phyloP scores from a whole-genome alignment of 1,284 basidiomycete genomes.

The Irpex sp. region DNA sequence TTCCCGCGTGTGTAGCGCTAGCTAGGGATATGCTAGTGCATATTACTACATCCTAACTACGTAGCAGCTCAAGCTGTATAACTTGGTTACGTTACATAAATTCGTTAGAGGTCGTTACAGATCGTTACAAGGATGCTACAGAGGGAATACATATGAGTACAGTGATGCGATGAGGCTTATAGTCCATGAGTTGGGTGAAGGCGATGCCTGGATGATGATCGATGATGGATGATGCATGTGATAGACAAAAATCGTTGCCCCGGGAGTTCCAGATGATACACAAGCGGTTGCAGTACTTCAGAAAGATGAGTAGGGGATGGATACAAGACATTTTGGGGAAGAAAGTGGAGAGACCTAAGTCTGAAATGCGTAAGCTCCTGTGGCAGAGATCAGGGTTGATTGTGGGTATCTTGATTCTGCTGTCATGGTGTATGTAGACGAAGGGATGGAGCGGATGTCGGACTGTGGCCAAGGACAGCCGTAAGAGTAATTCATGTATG shows the following conservation, averaged over 20 bases:
- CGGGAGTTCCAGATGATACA: not conserved
- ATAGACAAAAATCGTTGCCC: not conserved
- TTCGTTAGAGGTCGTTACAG: conserved; percentile 11
- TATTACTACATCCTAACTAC: not conserved
- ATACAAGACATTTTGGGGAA: not conserved
- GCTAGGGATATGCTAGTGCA: not conserved
- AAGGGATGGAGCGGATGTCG: conserved; percentile 9
- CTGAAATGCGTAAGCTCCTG: conserved; percentile 2
- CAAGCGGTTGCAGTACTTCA: not conserved
- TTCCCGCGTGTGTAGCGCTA: not conserved
- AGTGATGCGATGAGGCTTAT: not conserved
- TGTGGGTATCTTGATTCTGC: conserved; percentile 5
- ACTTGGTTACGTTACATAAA: not conserved
- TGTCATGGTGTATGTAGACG: not conserved
- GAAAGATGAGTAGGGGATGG: not conserved
- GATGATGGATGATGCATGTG: not conserved
- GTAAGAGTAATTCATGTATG: conserved; percentile 5
- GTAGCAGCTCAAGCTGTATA: not conserved
- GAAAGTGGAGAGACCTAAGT: not conserved
- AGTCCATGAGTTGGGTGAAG: conserved; percentile 3
- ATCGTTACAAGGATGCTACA: conserved; percentile 4
- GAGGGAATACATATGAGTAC: conserved; percentile 11
- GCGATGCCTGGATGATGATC: not conserved
- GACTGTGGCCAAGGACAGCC: conserved; percentile 11
- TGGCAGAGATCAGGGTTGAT: not conserved